A percentile compares a stretch with the other conserved stretches of the same genome.
phyloP scores from a whole-genome alignment of 139 green algal genomes.

The Chlorella ohadii region DNA sequence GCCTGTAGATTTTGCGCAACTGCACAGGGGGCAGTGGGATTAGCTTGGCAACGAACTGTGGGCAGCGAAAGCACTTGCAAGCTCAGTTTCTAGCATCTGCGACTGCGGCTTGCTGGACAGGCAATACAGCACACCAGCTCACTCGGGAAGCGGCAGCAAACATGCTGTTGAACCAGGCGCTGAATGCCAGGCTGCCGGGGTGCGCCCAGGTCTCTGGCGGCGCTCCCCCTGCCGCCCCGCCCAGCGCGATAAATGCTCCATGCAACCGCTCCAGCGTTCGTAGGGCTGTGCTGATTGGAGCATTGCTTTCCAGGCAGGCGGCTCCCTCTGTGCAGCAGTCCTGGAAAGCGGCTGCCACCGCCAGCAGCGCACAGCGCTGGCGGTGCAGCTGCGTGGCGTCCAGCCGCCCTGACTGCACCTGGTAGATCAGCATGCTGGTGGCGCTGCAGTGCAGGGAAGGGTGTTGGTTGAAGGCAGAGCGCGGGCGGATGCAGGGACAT shows the following conservation, averaged over 20 bases:
- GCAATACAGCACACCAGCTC: too few relatives aligned
- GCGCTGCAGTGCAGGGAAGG: background rate
- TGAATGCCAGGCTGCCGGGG: background rate
- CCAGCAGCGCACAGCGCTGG: background rate
- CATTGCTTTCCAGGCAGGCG: background rate
- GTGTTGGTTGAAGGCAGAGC: too few relatives aligned
- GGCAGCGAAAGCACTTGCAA: too few relatives aligned
- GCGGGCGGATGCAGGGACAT: too few relatives aligned
- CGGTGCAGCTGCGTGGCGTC: background rate
- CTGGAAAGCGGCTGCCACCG: background rate
- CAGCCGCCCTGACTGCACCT: background rate
- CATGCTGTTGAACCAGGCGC: background rate
- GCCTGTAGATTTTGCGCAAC: slow-evolving; percentile 4
- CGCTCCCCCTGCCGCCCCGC: background rate
- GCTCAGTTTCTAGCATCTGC: too few relatives aligned
- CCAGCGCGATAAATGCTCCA: background rate
- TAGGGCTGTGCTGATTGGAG: background rate
- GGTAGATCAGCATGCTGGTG: slow-evolving; percentile 21
- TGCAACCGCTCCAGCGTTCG: slow-evolving; percentile 8
- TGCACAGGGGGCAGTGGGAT: background rate
- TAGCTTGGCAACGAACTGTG: too few relatives aligned
- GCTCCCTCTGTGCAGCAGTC: background rate
- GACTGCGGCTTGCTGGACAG: too few relatives aligned
- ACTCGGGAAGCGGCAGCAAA: background rate
- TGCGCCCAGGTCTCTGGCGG: background rate